Evolutionary conservation across 2,329 filamentous ascomycete species (phyloP).

Genomic region (Fusarium compactum): DNA sequence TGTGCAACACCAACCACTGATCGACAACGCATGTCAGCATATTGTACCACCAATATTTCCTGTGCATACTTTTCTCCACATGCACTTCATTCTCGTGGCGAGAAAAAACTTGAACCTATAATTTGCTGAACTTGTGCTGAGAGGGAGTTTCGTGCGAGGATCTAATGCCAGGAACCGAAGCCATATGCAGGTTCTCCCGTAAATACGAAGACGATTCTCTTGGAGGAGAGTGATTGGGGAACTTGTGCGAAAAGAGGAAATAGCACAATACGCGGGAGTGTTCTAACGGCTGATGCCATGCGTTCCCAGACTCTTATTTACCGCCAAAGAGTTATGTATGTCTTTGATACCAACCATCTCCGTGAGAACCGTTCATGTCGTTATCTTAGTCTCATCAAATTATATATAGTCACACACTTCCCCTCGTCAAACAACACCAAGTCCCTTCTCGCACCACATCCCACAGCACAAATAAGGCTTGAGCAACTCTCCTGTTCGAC

Average conservation of each 20-base stretch:
- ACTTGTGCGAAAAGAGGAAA: neutral
- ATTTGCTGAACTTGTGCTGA: neutral
- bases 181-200: slow-evolving; percentile 1
- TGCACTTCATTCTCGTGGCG: slow-evolving; percentile 7
- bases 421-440: neutral
- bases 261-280: neutral
- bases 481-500: slow-evolving; percentile 12
- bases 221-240: neutral
- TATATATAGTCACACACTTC: neutral
- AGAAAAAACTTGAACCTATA: neutral
- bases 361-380: neutral
- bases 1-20: slow-evolving; percentile 10
- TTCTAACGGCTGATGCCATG: fast-evolving
- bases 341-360: neutral
- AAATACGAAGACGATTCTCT: neutral
- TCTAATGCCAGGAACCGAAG: slow-evolving; percentile 29
- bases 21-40: slow-evolving; percentile 9
- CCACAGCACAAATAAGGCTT: slow-evolving; percentile 16
- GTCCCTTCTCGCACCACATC: neutral
- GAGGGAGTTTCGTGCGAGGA: neutral
- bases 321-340: too few relatives aligned
- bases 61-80: neutral
- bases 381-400: neutral
- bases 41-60: neutral
- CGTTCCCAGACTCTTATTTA: too few relatives aligned